Evolutionary conservation across 441 rosid genomes (phyloP).

Genomic region (Manihot esculenta): DNA sequence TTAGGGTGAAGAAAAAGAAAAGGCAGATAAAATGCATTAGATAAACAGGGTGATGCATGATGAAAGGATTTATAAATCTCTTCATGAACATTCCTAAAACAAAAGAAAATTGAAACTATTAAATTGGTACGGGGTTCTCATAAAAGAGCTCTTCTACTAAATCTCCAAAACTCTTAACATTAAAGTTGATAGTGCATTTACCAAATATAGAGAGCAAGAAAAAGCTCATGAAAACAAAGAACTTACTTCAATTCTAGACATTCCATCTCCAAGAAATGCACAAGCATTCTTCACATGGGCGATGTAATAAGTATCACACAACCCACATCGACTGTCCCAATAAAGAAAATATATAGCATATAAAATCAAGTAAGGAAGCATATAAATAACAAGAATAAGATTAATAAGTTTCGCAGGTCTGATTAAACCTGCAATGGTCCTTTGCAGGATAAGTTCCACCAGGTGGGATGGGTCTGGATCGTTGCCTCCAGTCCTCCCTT

Average conservation of each 20-base stretch:
- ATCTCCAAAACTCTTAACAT: not conserved
- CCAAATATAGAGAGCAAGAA: not conserved
- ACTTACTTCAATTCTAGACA: slow-evolving; percentile 88
- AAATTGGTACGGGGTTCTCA: not conserved
- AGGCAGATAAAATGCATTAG: not conserved
- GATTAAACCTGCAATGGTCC: slow-evolving; percentile 80
- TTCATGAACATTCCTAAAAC: not conserved
- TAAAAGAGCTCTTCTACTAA: not conserved
- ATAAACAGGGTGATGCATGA: slow-evolving; percentile 1
- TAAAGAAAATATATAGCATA: not conserved
- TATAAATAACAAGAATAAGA: not conserved
- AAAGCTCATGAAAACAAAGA: not conserved
- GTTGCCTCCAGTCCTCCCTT: slow-evolving; percentile 84
- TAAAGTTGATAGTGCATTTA: not conserved
- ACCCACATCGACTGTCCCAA: slow-evolving; percentile 66
- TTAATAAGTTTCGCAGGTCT: not conserved
- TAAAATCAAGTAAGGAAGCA: not conserved
- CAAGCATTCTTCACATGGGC: slow-evolving; percentile 94
- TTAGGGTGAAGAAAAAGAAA: not conserved
- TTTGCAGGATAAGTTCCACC: slow-evolving; percentile 94
- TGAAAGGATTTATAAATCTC: not conserved
- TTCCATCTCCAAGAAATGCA: slow-evolving; percentile 95
- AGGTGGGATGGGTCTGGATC: slow-evolving; percentile 78
- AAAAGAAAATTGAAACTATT: not conserved
- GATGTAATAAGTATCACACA: slow-evolving; percentile 89